Conservation (phyloP, 441 rosid species). For the Gossypium schwendimanii region DNA sequence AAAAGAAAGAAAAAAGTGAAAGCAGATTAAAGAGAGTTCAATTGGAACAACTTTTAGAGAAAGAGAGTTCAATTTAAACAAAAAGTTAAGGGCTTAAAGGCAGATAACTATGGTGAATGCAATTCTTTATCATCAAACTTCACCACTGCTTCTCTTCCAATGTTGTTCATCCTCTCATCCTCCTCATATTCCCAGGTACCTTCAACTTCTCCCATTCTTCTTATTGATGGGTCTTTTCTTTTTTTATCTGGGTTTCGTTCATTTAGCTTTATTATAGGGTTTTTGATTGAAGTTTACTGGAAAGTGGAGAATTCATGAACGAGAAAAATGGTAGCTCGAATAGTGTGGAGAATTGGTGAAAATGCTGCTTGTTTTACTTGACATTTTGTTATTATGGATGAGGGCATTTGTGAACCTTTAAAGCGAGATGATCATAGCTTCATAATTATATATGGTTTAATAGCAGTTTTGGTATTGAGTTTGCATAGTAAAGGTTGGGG, state of each 20-base stretch:
- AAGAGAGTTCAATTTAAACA: not conserved
- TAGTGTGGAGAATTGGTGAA: not conserved
- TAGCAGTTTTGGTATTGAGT: no score
- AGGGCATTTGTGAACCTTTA: not conserved
- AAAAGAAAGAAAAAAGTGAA: not conserved
- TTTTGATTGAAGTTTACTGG: not conserved
- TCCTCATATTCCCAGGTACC: conserved; percentile 6
- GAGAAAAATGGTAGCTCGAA: not conserved
- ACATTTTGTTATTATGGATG: not conserved
- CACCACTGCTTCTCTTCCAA: conserved; percentile 11
- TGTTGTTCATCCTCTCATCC: conserved; percentile 5
- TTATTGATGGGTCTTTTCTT: not conserved
- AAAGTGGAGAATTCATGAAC: not conserved
- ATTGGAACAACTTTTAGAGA: not conserved
- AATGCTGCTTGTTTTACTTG: not conserved
- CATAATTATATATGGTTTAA: not conserved
- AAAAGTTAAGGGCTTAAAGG: not conserved
- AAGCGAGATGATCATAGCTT: not conserved
- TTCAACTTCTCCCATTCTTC: not conserved
- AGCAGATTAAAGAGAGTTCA: not conserved
- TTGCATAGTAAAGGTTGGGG: no score
- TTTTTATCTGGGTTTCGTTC: not conserved
- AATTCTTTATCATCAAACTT: conserved; percentile 6
- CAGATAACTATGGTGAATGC: conserved; percentile 7
- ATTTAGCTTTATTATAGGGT: not conserved